phyloP scores from a whole-genome alignment of 306 rosid species.

The Prunus fruticosa region DNA sequence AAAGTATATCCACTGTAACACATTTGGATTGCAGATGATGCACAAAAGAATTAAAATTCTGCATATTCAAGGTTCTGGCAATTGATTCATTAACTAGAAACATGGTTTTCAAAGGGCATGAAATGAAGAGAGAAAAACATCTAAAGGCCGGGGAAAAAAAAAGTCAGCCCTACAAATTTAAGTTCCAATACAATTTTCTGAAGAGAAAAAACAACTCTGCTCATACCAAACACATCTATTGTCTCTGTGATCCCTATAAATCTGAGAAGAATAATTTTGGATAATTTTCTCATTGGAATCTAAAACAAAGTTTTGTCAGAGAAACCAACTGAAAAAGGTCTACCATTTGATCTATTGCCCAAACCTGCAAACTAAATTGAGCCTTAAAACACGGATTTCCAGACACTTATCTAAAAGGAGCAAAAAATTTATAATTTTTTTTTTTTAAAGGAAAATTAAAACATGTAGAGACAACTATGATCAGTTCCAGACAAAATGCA shows the following conservation, averaged over 20 bases:
- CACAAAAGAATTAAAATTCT: background rate
- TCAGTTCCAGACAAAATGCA: too few species aligned
- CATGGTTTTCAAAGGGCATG: background rate
- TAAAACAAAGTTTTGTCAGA: background rate
- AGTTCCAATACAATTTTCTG: background rate
- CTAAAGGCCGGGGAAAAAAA: background rate
- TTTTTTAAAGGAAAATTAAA: background rate
- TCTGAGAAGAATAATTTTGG: background rate
- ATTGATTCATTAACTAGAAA: background rate
- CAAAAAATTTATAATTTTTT: background rate
- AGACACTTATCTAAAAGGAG: background rate
- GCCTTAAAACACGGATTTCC: background rate
- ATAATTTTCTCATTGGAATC: background rate
- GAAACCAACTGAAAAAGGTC: background rate
- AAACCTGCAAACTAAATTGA: background rate
- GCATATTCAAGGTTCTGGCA: background rate
- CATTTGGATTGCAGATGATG: background rate
- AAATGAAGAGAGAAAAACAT: background rate
- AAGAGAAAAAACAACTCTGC: background rate
- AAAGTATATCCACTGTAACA: conserved; percentile 69
- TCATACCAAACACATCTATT: background rate
- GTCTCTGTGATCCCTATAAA: background rate
- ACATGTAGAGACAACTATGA: background rate
- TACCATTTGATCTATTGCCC: background rate
- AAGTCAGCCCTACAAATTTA: too few species aligned